phyloP scores from a whole-genome alignment of 176 grass and related monocot genomes.

The Avena sativa region DNA sequence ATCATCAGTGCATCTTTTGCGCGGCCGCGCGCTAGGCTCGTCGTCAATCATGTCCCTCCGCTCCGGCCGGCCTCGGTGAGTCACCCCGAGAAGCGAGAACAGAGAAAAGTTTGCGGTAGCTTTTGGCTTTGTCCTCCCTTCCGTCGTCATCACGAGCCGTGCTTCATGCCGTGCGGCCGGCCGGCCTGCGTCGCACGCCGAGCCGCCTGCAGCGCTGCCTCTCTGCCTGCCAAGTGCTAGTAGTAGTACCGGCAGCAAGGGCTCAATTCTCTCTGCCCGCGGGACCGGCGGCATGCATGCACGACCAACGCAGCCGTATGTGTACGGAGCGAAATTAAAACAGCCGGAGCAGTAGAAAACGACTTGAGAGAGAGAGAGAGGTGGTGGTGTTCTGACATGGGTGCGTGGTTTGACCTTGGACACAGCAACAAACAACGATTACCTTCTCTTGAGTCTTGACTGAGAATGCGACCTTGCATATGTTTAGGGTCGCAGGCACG shows the following conservation, averaged over 20 bases:
- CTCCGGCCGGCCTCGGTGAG: not conserved
- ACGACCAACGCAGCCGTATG: not conserved
- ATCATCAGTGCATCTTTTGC: too few relatives aligned
- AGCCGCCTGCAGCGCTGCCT: not conserved
- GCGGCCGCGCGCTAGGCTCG: too few relatives aligned
- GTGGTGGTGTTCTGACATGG: not conserved
- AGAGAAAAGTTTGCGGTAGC: not conserved
- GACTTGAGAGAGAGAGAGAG: not conserved
- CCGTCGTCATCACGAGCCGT: constrained; percentile 34
- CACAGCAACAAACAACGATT: not conserved
- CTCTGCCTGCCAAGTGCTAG: too few relatives aligned
- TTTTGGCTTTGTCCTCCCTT: not conserved
- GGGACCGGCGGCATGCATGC: not conserved
- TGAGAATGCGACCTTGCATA: not conserved
- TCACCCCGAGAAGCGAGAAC: not conserved
- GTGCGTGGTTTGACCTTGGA: constrained; percentile 42
- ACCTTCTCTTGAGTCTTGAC: not conserved
- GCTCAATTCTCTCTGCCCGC: not conserved
- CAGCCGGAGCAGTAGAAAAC: too few relatives aligned
- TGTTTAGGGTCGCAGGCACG: not conserved
- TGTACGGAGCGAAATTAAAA: too few relatives aligned
- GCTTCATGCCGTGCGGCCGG: not conserved
- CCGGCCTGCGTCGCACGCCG: not conserved
- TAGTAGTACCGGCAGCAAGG: not conserved
- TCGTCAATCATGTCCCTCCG: too few relatives aligned